These are phyloP conservation scores for Tieghemostelium lacteum DNA, from an alignment of 78 protist genomes.

Conservation along the genomic window DNA sequence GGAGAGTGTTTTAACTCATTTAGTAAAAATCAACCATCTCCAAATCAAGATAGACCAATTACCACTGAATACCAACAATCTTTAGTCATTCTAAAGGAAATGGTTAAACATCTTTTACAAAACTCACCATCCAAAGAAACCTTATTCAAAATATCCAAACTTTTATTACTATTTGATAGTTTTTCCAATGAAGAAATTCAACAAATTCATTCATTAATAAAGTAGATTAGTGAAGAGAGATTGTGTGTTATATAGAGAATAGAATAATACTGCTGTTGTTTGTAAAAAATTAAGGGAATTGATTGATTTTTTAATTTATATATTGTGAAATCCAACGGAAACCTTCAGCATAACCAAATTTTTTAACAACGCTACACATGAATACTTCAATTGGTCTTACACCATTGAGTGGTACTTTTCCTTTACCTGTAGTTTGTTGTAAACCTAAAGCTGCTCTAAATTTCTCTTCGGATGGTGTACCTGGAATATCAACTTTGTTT, in stretches of 20 bases:
- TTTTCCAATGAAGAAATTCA: background rate
- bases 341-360: slow-evolving; percentile 96
- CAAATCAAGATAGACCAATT: background rate
- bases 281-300: too few relatives aligned
- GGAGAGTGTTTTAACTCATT: background rate
- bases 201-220: background rate
- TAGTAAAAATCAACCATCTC: slow-evolving; percentile 7
- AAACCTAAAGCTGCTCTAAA: slow-evolving; percentile 91
- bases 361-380: slow-evolving; percentile 97
- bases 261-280: too few relatives aligned
- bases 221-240: background rate
- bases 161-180: background rate
- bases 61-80: background rate
- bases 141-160: background rate
- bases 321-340: slow-evolving; percentile 32
- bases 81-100: background rate
- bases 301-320: slow-evolving; percentile 15
- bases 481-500: slow-evolving; percentile 98
- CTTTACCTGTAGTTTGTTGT: slow-evolving; percentile 91
- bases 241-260: background rate
- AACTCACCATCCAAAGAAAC: background rate
- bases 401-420: slow-evolving; percentile 52
- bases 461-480: slow-evolving; percentile 94
- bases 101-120: background rate
- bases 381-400: slow-evolving; percentile 98